These are phyloP conservation scores for Aquilaria malaccensis DNA, from an alignment of 345 rosid genomes.

Conservation along the genomic window DNA sequence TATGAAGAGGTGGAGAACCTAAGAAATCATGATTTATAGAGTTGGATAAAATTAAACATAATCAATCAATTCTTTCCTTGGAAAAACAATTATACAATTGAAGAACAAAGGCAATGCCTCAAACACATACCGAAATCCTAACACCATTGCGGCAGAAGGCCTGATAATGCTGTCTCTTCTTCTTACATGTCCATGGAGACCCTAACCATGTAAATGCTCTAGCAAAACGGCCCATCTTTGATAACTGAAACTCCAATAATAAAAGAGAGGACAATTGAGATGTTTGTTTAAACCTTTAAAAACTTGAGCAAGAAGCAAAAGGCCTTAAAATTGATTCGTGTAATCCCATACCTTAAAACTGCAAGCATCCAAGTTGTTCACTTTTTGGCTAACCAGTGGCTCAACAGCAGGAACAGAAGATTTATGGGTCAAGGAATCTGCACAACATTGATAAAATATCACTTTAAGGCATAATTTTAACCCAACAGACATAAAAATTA, in stretches of 20 bases:
- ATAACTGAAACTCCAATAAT: conserved; percentile 23
- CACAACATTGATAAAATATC: too few relatives aligned
- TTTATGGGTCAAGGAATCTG: too few relatives aligned
- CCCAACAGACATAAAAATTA: too few relatives aligned
- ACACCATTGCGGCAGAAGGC: conserved; percentile 60
- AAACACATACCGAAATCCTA: conserved; percentile 55
- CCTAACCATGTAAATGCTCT: conserved; percentile 57
- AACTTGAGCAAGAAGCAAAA: neutral
- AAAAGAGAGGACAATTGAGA: neutral
- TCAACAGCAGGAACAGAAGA: too few relatives aligned
- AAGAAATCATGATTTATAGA: neutral
- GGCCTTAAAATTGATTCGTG: neutral
- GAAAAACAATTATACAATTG: neutral
- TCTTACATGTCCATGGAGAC: conserved; percentile 50
- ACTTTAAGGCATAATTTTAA: too few relatives aligned
- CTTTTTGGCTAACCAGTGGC: conserved; percentile 10
- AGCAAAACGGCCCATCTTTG: conserved; percentile 20
- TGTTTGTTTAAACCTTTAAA: neutral
- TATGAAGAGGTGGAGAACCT: neutral
- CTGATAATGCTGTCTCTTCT: conserved; percentile 49
- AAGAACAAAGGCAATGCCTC: neutral
- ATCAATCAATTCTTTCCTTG: neutral
- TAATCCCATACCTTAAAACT: conserved; percentile 29
- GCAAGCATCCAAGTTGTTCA: conserved; percentile 17
- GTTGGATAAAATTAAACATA: neutral